A percentile compares a stretch with the other conserved stretches of the same genome.
These are phyloP conservation scores for Huntiella bhutanensis DNA, from an alignment of 2,329 filamentous ascomycete genomes.

Conservation along the genomic window DNA sequence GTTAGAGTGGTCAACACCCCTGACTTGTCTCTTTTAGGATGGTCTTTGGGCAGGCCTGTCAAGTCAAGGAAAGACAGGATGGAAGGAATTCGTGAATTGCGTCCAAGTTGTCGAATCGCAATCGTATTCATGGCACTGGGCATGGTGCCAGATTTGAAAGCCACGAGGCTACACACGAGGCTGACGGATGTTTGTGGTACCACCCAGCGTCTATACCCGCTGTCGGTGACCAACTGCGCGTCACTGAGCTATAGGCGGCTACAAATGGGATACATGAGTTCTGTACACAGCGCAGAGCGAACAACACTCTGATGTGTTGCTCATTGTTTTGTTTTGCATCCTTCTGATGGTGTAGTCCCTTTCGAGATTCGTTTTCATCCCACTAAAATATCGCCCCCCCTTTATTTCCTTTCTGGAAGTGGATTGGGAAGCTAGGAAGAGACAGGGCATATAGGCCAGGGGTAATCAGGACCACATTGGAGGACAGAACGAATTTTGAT, in stretches of 20 bases:
- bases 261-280: no score
- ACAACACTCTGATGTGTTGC: neutral
- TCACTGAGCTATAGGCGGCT: no score
- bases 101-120: no score
- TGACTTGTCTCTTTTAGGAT: conserved; percentile 8
- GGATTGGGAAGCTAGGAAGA: conserved; percentile 1
- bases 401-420: conserved; percentile 10
- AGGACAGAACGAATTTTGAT: no score
- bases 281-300: neutral
- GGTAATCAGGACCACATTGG: no score
- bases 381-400: conserved; percentile 6
- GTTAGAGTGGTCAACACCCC: conserved; percentile 4
- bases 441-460: neutral
- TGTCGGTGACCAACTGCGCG: no score
- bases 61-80: no score
- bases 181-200: no score
- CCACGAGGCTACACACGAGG: no score
- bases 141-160: no score
- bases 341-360: neutral
- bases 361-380: neutral
- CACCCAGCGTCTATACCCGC: neutral
- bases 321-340: neutral
- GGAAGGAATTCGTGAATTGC: no score
- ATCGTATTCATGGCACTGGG: no score
- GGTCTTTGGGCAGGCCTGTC: conserved; percentile 4